These are phyloP conservation scores for Pyronema domesticum DNA, from an alignment of 495 filamentous ascomycete species.

Conservation along the genomic window DNA sequence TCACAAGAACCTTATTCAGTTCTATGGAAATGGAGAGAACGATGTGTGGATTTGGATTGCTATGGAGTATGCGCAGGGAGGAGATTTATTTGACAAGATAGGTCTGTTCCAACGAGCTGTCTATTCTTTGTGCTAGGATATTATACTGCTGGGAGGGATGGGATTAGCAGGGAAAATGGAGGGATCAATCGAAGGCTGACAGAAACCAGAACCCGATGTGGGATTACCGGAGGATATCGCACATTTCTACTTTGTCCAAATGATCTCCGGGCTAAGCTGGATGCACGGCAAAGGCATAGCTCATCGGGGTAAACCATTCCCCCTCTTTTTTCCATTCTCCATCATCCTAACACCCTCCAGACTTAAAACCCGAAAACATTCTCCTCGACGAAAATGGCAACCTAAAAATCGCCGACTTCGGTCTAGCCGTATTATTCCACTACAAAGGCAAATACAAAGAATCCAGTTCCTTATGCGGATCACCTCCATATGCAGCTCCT, in stretches of 20 bases:
- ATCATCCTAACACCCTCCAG: slow-evolving; percentile 20
- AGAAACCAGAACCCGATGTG: slow-evolving; percentile 56
- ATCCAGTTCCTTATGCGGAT: slow-evolving; percentile 80
- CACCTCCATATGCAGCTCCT: slow-evolving; percentile 91
- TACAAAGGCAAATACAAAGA: slow-evolving; percentile 64
- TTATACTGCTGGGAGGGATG: not conserved
- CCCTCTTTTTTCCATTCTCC: not conserved
- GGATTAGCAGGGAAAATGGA: too few relatives aligned
- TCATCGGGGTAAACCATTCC: slow-evolving; percentile 35
- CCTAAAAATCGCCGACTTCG: slow-evolving; percentile 94
- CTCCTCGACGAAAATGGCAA: slow-evolving; percentile 65
- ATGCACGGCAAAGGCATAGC: slow-evolving; percentile 87
- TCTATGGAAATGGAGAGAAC: slow-evolving; percentile 76
- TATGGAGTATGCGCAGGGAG: slow-evolving; percentile 91
- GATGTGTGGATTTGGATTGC: slow-evolving; percentile 89
- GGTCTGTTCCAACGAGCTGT: slow-evolving; percentile 3
- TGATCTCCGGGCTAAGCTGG: slow-evolving; percentile 76
- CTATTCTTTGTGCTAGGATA: not conserved
- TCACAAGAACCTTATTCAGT: slow-evolving; percentile 85
- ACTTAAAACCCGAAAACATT: slow-evolving; percentile 86
- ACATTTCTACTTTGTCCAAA: slow-evolving; percentile 87
- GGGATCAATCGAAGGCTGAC: not conserved
- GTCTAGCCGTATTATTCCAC: slow-evolving; percentile 80
- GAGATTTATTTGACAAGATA: slow-evolving; percentile 98
- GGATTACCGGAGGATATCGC: slow-evolving; percentile 84